phyloP scores from a whole-genome alignment of 2,329 filamentous ascomycete genomes.

The Fusarium keratoplasticum region DNA sequence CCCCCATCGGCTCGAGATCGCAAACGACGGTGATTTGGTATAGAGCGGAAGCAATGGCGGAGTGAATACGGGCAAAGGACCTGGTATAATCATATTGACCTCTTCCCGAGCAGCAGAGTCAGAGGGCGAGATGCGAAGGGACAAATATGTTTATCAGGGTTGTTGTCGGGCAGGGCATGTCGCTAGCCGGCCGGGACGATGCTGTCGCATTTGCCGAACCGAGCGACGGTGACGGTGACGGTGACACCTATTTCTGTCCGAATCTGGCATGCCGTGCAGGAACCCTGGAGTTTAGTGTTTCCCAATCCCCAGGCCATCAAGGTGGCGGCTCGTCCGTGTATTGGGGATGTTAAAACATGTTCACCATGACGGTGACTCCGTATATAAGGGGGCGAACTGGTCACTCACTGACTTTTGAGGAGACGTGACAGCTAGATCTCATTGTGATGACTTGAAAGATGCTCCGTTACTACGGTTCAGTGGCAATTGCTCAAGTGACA shows the following conservation, averaged over 20 bases:
- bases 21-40: slow-evolving; percentile 23
- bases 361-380: background rate
- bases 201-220: slow-evolving; percentile 29
- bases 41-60: background rate
- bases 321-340: background rate
- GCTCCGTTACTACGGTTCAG: background rate
- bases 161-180: slow-evolving; percentile 5
- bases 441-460: background rate
- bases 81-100: background rate
- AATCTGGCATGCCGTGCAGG: background rate
- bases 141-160: slow-evolving; percentile 33
- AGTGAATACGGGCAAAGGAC: background rate
- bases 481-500: background rate
- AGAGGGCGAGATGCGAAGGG: background rate
- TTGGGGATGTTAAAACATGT: background rate
- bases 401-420: background rate
- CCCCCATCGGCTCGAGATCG: slow-evolving; percentile 10
- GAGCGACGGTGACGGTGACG: slow-evolving; percentile 7
- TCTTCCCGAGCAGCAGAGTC: background rate
- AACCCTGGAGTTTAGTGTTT: background rate
- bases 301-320: slow-evolving; percentile 2
- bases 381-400: background rate
- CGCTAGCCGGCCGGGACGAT: slow-evolving; percentile 23
- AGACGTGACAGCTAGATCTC: background rate
- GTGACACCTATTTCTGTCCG: slow-evolving; percentile 5